Base-by-base conservation (phyloP, 2,329 filamentous ascomycete species). In the Penicillium oxalicum region DNA sequence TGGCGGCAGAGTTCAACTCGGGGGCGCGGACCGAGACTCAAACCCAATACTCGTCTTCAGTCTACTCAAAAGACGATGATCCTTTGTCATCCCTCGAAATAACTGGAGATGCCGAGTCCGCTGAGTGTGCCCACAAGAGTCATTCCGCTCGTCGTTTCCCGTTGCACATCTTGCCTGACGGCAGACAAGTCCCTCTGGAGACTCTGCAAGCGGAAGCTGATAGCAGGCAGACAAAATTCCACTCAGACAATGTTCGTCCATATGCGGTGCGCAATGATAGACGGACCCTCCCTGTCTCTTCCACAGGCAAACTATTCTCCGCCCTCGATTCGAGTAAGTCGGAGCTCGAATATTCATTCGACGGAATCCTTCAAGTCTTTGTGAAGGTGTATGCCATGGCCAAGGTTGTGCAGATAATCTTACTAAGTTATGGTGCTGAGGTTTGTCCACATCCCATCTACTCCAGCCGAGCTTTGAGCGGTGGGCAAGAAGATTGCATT, bases 321-420 rank as follows among this genome's bases (percentile, higher is more conserved):
- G 43, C 62, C 43, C 54, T 63, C 7, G 51, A 56, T 18, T 33
- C 54, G 29, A 47, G 50, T 9, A 47, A 53, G 9, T 53, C 61
- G 9, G 52, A 59, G n/a, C 38, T 49, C 0, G 42, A 54, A 3
- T 59, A 58, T n/a, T 63, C 61, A 45, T 51, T 63, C 9, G 48
- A 54, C 2, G 59, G 52, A 18, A 62, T 69, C 5, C 45, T 70
- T 39, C 52, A 51, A 1, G 59, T 69, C 9, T 66, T 64, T 33
- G 49, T 56, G 25, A 65, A 60, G 44, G 57, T 71, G 8, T 71
- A 70, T 47, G 57, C 64, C 1, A 51, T 68, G 40, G 64, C 67
- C 24, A 72, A 71, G 42, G 51, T 70, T 9, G 45, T 69, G 28
- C 53, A 64, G 32, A 60, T 62, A 28, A 51, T 63, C 8, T 62